Base-by-base conservation (phyloP, 2,329 filamentous ascomycete genomes). In the Aspergillus pseudoviridinutans region DNA sequence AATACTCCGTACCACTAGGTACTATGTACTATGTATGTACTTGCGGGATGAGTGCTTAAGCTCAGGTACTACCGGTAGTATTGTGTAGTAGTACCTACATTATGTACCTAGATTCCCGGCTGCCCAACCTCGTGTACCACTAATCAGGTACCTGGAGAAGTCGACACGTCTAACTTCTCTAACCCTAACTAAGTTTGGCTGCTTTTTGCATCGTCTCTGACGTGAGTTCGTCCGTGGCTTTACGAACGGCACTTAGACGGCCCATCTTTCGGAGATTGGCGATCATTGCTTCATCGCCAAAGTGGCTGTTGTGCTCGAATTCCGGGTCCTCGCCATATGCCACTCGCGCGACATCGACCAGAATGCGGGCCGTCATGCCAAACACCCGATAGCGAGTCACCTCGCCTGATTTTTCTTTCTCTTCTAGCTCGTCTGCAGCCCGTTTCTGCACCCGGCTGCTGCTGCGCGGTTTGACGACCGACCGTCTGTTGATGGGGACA, bases 351-450 rank as follows among this genome's bases (percentile, higher is more conserved):
- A 89, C 88, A 75, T 97, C 93, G 4, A 97, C 90, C 55, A 97
- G 73, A 55, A 97, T 93, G 53, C 91, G 81, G 2, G 91, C 93
- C 54, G 93, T 97, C 91, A 97, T 93, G 17, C 93, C 93, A 84
- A 92, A 97, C 4, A 97, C 92, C 64, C 89, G 87, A 75, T 94
- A 96, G 41, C 89, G 80, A 46, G 77, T 77, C 49, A 81, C 63
- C 9, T 72, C 68, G 2, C 79, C 78, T 3, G 74, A 69, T 10
- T 75, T 72, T 58, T 81, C 76, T 60, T 78, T 78, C 61, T 82
- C 78, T 57, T 84, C 78, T 17, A 82, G 65, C 28, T 70, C 57
- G 32, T 66, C 68, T 35, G 72, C 69, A 8, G 71, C 70, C 27
- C 59, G 57, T 54, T 78, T 76, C 70, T 84, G 74, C 44, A 70